phyloP scores from a whole-genome alignment of 78 protist genomes.

The Protostelium mycophagum region DNA sequence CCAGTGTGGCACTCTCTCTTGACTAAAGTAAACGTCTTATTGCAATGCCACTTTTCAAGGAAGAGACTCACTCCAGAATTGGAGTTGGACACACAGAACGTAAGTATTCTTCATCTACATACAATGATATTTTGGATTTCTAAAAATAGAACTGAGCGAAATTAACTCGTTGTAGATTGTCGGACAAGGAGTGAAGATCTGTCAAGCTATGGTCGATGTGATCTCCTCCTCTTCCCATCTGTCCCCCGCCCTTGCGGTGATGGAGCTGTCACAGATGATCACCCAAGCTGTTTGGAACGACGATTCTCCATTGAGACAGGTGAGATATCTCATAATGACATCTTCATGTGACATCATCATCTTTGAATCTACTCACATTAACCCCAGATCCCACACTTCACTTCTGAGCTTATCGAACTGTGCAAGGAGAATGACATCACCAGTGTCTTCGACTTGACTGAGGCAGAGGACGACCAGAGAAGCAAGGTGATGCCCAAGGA shows the following conservation, averaged over 20 bases:
- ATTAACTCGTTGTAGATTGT: too few relatives aligned
- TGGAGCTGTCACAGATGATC: constrained; percentile 94
- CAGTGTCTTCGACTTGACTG: constrained; percentile 82
- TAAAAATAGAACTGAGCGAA: not conserved
- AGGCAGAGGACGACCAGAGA: constrained; percentile 79
- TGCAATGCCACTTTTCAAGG: constrained; percentile 87
- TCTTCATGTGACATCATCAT: constrained; percentile 37
- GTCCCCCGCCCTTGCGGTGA: constrained; percentile 88
- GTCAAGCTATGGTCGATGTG: constrained; percentile 92
- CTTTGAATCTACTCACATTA: constrained; percentile 74
- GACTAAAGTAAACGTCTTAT: constrained; percentile 86
- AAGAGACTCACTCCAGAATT: constrained; percentile 45
- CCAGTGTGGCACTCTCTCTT: constrained; percentile 62
- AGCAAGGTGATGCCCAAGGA: constrained; percentile 34
- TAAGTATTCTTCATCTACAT: constrained; percentile 12
- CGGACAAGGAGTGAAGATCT: constrained; percentile 19
- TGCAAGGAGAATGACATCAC: constrained; percentile 47
- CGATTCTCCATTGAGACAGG: constrained; percentile 24
- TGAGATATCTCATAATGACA: not conserved
- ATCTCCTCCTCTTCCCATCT: constrained; percentile 79
- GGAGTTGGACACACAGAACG: constrained; percentile 19
- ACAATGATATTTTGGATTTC: not conserved
- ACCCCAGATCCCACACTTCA: constrained; percentile 93
- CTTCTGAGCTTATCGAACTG: constrained; percentile 25
- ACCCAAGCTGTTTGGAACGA: constrained; percentile 80